These are phyloP conservation scores for Aspergillus uvarum DNA, from an alignment of 2,329 filamentous ascomycete species.

Conservation along the genomic window DNA sequence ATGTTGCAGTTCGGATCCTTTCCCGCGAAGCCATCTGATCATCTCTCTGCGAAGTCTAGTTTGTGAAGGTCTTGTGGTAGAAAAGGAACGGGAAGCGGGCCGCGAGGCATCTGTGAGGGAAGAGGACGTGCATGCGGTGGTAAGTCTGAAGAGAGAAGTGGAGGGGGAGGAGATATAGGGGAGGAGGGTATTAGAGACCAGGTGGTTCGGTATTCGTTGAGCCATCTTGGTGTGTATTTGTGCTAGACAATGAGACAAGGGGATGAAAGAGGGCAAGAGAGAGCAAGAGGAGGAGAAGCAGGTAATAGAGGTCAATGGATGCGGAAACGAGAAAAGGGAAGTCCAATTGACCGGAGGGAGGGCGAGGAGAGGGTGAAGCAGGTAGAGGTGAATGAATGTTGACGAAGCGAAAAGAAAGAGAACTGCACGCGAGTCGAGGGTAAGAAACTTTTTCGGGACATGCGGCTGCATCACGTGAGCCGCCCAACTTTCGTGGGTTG, in stretches of 20 bases:
- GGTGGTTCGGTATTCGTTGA: conserved; percentile 40
- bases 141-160: conserved; percentile 3
- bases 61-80: conserved; percentile 33
- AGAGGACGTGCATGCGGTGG: conserved; percentile 7
- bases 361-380: conserved; percentile 10
- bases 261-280: conserved; percentile 8
- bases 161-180: conserved; percentile 32
- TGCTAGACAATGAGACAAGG: not conserved
- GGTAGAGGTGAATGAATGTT: conserved; percentile 3
- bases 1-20: conserved; percentile 33
- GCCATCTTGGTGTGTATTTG: conserved; percentile 30
- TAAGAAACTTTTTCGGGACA: conserved; percentile 14
- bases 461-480: not conserved
- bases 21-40: conserved; percentile 57
- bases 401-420: not conserved
- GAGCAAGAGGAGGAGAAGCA: conserved; percentile 7
- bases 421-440: conserved; percentile 1
- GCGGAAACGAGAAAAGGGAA: not conserved
- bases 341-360: conserved; percentile 21
- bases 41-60: conserved; percentile 57
- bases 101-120: conserved; percentile 17
- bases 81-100: conserved; percentile 32
- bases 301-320: not conserved
- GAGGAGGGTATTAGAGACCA: conserved; percentile 35
- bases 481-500: too few species aligned